Evolutionary conservation across 257 asterid genomes (phyloP), one percentile per base, ranked within the genome.

Genomic region (Fraxinus quadrangulata): DNA sequence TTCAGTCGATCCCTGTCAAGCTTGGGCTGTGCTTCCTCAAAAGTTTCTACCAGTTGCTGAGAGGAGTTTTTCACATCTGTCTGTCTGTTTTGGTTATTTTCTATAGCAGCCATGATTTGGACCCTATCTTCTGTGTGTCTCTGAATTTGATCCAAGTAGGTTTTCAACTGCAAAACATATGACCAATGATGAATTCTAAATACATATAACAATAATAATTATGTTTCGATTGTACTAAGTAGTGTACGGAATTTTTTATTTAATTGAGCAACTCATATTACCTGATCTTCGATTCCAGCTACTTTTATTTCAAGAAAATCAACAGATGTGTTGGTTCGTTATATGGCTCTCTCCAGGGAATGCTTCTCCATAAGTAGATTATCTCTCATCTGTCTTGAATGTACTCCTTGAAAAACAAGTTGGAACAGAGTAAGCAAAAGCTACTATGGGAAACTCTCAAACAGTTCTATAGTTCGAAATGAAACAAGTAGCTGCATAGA

Each of bases 271-370:
- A 72, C 69, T 34, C 34, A 37, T 34, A 65, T 71, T 87, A 92
- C 99, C 94, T 93, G 99, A 84, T 96, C 98, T 76, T 92, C 97
- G 71, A 96, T 87, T 87, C 92, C 90, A 75, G 89, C 82, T 81
- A 89, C 93, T 90, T 92, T 92, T 68, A 79, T 79, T 39, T 88
- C 87, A 56, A 82, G 90, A 81, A 88, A 82, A 39, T 85, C 93
- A 26, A 84, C 91, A 81, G 91, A 81, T 82, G 87, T 80, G 83
- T 86, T 89, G 81, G 86, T 88, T 80, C 87, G 94, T 59, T 86
- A 93, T 74, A 91, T 87, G 40, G 87, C 79, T 80, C 86, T 88
- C 88, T 87, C 97, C 78, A 83, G 61, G 79, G 82, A 81, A 70
- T 79, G 92, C 74, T 90, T 92, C 85, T 93, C 97, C 97, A 83